Conservation (phyloP, 2,329 filamentous ascomycete genomes). For the Helicocarpus griseus region DNA sequence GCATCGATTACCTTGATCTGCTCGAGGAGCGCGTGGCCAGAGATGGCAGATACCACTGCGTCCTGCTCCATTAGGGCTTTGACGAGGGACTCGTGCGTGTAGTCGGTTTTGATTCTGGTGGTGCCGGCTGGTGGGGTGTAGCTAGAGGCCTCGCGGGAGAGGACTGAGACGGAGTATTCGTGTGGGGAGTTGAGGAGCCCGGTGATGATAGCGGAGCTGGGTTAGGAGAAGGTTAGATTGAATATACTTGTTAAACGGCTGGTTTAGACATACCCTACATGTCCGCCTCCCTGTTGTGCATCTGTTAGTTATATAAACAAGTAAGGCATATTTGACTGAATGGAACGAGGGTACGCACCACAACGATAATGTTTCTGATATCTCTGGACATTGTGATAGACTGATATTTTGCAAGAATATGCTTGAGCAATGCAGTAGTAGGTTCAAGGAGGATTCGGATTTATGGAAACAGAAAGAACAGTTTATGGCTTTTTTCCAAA, state of each 20-base stretch:
- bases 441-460: too few relatives aligned
- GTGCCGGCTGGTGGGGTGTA: constrained; percentile 9
- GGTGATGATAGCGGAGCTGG: constrained; percentile 6
- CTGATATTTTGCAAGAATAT: background rate
- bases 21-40: background rate
- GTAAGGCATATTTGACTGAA: background rate
- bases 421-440: background rate
- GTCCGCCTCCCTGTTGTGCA: constrained; percentile 2
- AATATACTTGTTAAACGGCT: background rate
- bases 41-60: constrained; percentile 15
- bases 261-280: constrained; percentile 1
- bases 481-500: too few relatives aligned
- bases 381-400: background rate
- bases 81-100: constrained; percentile 14
- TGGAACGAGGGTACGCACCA: constrained; percentile 1
- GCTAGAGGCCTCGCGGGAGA: constrained; percentile 10
- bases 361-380: constrained; percentile 8
- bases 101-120: constrained; percentile 13
- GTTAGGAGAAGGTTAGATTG: background rate
- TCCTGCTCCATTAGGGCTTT: constrained; percentile 14
- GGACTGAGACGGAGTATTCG: constrained; percentile 11
- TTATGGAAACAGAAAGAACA: too few relatives aligned
- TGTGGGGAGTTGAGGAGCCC: constrained; percentile 9
- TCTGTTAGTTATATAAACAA: background rate
- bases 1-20: constrained; percentile 8